Evolutionary conservation across 805 yeast genomes (phyloP).

Genomic region (Starmerella apicola): DNA sequence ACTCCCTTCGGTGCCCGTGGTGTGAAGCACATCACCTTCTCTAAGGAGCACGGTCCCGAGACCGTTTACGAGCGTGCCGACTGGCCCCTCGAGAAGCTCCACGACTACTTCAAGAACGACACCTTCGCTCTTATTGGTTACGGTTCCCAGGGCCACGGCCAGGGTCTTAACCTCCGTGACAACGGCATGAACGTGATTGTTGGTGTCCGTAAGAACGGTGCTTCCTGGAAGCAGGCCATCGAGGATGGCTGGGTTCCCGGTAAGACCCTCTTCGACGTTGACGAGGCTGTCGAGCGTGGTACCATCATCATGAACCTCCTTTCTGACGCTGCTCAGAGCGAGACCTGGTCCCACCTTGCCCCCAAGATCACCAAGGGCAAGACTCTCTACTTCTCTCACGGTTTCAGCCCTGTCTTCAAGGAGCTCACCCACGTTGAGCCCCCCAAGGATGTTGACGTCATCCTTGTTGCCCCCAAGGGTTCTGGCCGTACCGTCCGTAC

Average conservation of each 20-base stretch:
- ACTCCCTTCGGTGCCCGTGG: slow-evolving; percentile 64
- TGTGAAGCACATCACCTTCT: slow-evolving; percentile 91
- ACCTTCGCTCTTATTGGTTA: slow-evolving; percentile 96
- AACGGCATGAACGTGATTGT: slow-evolving; percentile 94
- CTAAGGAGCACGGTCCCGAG: slow-evolving; percentile 68
- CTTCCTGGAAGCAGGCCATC: slow-evolving; percentile 98
- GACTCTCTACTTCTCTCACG: slow-evolving; percentile 98
- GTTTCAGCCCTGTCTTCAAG: slow-evolving; percentile 98
- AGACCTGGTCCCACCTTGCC: slow-evolving; percentile 81
- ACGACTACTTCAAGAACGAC: slow-evolving; percentile 94
- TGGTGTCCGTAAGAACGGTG: slow-evolving; percentile 98
- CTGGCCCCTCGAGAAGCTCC: slow-evolving; percentile 97
- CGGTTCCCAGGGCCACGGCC: slow-evolving; percentile 99
- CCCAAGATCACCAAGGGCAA: slow-evolving; percentile 93
- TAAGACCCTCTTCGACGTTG: slow-evolving; percentile 88
- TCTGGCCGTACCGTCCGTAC: slow-evolving; percentile 99
- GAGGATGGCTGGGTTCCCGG: slow-evolving; percentile 99
- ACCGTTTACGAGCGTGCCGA: slow-evolving; percentile 96
- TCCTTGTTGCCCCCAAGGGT: slow-evolving; percentile 99
- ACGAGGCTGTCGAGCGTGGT: slow-evolving; percentile 87
- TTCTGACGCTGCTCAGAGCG: slow-evolving; percentile 99
- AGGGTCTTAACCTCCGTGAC: slow-evolving; percentile 98
- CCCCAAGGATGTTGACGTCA: slow-evolving; percentile 89
- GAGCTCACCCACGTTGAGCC: slow-evolving; percentile 92
- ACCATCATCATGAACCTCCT: slow-evolving; percentile 93